Conservation (phyloP, 768 basidiomycete genomes). For the Crucibulum laeve region DNA sequence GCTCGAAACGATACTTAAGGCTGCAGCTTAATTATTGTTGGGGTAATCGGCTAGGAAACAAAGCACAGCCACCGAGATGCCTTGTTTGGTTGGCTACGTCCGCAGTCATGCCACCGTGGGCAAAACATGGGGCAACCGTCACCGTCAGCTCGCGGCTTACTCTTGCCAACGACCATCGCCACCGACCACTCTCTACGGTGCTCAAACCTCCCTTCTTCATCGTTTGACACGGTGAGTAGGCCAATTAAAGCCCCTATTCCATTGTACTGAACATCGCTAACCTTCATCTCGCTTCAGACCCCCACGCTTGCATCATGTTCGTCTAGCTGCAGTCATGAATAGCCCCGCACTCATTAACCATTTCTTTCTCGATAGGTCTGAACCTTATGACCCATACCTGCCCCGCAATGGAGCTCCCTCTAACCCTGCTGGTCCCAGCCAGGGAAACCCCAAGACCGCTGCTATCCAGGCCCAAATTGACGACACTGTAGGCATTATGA, state of each 20-base stretch:
- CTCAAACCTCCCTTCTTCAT: conserved; percentile 16
- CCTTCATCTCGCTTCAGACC: conserved; percentile 15
- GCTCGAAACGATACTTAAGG: too few relatives aligned
- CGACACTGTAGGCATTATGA: conserved; percentile 96
- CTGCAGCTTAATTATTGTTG: too few relatives aligned
- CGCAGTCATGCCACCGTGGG: too few relatives aligned
- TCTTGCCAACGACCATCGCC: conserved; percentile 19
- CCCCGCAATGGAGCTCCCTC: conserved; percentile 76
- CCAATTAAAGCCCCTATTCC: conserved; percentile 2
- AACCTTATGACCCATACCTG: conserved; percentile 98
- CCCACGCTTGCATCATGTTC: conserved; percentile 32
- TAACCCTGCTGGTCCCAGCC: conserved; percentile 41
- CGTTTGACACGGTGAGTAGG: conserved; percentile 37
- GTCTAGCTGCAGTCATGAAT: conserved; percentile 10
- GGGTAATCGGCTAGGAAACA: too few relatives aligned
- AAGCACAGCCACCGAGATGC: too few relatives aligned
- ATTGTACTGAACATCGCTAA: not conserved
- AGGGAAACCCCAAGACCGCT: conserved; percentile 80
- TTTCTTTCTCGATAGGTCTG: conserved; percentile 59
- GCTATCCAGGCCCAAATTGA: conserved; percentile 97
- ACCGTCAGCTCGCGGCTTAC: conserved; percentile 9
- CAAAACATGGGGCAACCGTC: conserved; percentile 12
- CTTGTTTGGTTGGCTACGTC: too few relatives aligned
- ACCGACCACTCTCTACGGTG: conserved; percentile 17
- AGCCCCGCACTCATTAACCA: conserved; percentile 3